These are phyloP conservation scores for Lactarius hengduanensis DNA, from an alignment of 768 basidiomycete genomes.

Conservation along the genomic window DNA sequence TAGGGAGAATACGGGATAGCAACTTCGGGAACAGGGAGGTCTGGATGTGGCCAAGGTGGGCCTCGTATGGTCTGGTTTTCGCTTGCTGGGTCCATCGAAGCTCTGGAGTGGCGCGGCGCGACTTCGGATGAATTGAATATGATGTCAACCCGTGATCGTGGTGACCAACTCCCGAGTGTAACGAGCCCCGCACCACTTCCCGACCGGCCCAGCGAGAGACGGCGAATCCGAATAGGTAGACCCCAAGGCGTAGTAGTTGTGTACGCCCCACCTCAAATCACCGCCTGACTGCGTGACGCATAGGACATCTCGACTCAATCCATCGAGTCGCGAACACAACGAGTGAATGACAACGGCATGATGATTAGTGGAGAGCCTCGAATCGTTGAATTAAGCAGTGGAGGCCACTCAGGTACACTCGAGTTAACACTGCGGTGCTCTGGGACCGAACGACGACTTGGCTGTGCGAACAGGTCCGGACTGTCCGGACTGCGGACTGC, in stretches of 20 bases:
- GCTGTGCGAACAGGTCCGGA: too few species aligned
- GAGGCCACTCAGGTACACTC: too few species aligned
- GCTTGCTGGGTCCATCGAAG: not conserved
- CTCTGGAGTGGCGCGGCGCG: slow-evolving; percentile 4
- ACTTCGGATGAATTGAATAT: not conserved
- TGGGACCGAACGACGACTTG: not conserved
- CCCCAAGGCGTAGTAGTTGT: not conserved
- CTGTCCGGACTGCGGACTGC: too few species aligned
- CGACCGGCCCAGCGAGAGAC: not conserved
- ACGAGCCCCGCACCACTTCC: not conserved
- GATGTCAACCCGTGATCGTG: slow-evolving; percentile 7
- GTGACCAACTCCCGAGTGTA: not conserved
- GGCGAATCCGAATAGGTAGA: not conserved
- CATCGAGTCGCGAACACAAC: not conserved
- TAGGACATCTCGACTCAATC: too few species aligned
- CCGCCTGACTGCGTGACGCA: too few species aligned
- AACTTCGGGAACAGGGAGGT: not conserved
- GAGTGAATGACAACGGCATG: not conserved
- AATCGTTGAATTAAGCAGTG: not conserved
- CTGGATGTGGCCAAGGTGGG: slow-evolving; percentile 7
- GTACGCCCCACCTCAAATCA: not conserved
- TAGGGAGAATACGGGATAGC: not conserved
- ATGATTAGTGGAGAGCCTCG: not conserved
- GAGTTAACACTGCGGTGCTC: not conserved
- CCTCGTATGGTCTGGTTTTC: slow-evolving; percentile 12